phyloP scores from a whole-genome alignment of 2,329 filamentous ascomycete species.

The Pyrenochaeta sp. region DNA sequence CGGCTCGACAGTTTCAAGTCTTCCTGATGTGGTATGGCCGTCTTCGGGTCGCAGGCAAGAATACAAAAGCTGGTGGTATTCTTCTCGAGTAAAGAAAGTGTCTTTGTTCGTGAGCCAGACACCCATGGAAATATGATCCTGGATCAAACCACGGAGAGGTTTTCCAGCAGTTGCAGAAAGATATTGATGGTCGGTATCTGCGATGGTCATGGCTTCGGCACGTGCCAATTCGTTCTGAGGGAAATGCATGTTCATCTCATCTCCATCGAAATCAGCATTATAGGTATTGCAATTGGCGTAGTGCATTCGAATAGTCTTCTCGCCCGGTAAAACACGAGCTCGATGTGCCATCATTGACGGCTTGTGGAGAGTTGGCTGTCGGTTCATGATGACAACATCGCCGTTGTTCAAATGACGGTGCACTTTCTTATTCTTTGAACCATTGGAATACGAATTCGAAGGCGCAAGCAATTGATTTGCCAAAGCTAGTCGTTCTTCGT shows the following conservation, averaged over 20 bases:
- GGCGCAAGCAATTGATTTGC: conserved; percentile 93
- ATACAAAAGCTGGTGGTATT: conserved; percentile 95
- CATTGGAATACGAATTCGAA: conserved; percentile 75
- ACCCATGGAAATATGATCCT: conserved; percentile 96
- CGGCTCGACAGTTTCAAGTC: conserved; percentile 81
- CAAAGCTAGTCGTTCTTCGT: conserved; percentile 85
- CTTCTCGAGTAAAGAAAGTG: conserved; percentile 83
- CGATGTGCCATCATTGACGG: conserved; percentile 99
- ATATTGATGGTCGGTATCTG: conserved; percentile 97
- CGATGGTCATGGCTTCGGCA: conserved; percentile 89
- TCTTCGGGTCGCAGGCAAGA: conserved; percentile 87
- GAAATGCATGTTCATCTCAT: conserved; percentile 99
- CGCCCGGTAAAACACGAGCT: conserved; percentile 87
- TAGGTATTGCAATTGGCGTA: conserved; percentile 99
- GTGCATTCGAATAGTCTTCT: conserved; percentile 99
- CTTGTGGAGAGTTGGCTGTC: conserved; percentile 96
- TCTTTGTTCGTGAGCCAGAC: conserved; percentile 91
- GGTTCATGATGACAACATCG: conserved; percentile 98
- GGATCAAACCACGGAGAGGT: conserved; percentile 92
- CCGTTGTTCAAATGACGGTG: conserved; percentile 95
- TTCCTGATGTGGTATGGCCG: conserved; percentile 82
- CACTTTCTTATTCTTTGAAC: conserved; percentile 91
- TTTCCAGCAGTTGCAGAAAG: conserved; percentile 93
- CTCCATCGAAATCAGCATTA: conserved; percentile 98
- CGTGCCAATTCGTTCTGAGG: conserved; percentile 95